Conservation (phyloP, 495 filamentous ascomycete genomes). For the Xylaria telfairii region DNA sequence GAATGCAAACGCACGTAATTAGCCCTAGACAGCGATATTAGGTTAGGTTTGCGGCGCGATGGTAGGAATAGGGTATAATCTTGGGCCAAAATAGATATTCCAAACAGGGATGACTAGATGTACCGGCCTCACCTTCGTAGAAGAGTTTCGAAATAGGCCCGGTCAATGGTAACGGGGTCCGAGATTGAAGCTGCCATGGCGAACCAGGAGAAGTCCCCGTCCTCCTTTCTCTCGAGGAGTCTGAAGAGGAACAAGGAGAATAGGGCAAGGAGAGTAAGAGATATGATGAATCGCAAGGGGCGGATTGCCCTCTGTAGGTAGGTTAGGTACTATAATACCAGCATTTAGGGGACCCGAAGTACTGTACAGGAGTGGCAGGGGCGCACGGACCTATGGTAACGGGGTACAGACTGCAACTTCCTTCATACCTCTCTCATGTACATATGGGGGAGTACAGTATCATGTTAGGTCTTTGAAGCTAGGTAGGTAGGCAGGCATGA, state of each 20-base stretch:
- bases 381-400: conserved; percentile 1
- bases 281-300: conserved; percentile 17
- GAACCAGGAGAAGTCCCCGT: background rate
- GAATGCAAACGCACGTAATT: conserved; percentile 25
- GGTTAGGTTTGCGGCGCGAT: background rate
- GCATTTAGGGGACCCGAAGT: conserved; percentile 7
- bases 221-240: background rate
- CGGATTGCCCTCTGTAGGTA: background rate
- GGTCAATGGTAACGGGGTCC: conserved; percentile 57
- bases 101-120: background rate
- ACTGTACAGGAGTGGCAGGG: conserved; percentile 14
- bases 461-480: background rate
- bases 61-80: background rate
- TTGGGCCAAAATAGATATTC: background rate
- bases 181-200: conserved; percentile 31
- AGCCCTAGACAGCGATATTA: conserved; percentile 20
- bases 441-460: background rate
- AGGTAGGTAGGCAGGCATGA: too few species aligned
- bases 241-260: background rate
- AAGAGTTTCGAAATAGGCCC: conserved; percentile 59
- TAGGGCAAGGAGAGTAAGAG: conserved; percentile 8
- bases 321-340: background rate
- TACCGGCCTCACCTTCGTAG: conserved; percentile 53
- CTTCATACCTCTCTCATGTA: too few species aligned
- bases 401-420: conserved; percentile 5